These are phyloP conservation scores for Galerina marginata DNA, from an alignment of 768 basidiomycete genomes.

Conservation along the genomic window DNA sequence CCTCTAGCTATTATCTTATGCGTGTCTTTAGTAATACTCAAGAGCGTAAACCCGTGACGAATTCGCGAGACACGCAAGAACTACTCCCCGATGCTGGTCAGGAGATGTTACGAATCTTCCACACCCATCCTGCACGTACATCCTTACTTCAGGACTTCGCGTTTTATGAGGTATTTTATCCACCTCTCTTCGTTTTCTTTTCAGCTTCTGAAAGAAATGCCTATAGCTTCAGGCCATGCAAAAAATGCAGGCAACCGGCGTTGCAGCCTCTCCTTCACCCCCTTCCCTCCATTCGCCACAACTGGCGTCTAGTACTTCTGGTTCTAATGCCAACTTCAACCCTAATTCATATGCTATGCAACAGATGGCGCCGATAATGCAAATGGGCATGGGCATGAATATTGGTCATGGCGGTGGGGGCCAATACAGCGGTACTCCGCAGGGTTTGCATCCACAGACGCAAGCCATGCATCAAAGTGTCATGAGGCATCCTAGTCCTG, in stretches of 20 bases:
- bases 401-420: conserved; percentile 59
- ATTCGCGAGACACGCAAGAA: conserved; percentile 97
- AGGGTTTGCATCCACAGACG: conserved; percentile 45
- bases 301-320: conserved; percentile 35
- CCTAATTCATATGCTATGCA: conserved; percentile 62
- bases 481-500: conserved; percentile 81
- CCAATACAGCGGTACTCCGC: conserved; percentile 49
- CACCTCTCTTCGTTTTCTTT: neutral
- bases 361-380: conserved; percentile 68
- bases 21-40: conserved; percentile 79
- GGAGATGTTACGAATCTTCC: conserved; percentile 96
- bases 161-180: conserved; percentile 76
- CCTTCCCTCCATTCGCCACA: conserved; percentile 47
- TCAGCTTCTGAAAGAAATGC: neutral
- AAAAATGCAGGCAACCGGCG: conserved; percentile 56
- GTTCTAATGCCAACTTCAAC: conserved; percentile 53
- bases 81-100: conserved; percentile 94
- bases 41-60: conserved; percentile 98
- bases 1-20: conserved; percentile 15
- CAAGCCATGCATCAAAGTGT: conserved; percentile 88
- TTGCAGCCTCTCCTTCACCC: conserved; percentile 43
- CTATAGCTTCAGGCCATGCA: conserved; percentile 84
- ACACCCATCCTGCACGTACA: conserved; percentile 90
- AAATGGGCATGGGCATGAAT: conserved; percentile 52
- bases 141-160: conserved; percentile 93